Conservation (phyloP, 192 early-diverging fungal species). For the Linnemannia elongata region DNA sequence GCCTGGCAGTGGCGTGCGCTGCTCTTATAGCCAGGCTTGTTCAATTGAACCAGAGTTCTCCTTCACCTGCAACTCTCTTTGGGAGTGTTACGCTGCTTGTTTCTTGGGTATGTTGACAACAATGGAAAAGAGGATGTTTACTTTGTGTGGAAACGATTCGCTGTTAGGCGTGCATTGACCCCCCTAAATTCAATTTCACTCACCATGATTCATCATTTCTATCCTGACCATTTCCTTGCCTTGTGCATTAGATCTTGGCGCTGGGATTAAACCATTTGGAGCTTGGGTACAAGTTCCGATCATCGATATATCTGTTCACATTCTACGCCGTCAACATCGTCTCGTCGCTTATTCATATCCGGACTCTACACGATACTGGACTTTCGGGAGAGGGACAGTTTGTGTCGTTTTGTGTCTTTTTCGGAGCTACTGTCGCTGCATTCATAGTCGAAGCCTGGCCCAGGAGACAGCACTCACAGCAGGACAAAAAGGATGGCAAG, state of each 20-base stretch:
- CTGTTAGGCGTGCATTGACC: neutral
- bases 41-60: neutral
- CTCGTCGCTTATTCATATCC: slow-evolving; percentile 22
- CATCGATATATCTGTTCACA: slow-evolving; percentile 17
- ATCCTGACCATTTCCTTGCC: neutral
- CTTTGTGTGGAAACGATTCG: neutral
- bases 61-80: neutral
- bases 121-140: neutral
- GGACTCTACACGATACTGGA: slow-evolving; percentile 21
- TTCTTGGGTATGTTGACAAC: slow-evolving; percentile 21
- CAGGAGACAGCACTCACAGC: neutral
- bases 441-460: slow-evolving; percentile 34
- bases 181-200: neutral
- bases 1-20: neutral
- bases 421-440: slow-evolving; percentile 6
- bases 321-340: slow-evolving; percentile 19
- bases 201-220: no score
- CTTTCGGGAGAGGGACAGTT: slow-evolving; percentile 12
- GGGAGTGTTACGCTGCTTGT: neutral
- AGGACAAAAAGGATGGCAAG: neutral
- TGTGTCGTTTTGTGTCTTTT: slow-evolving; percentile 37
- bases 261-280: slow-evolving; percentile 14
- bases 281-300: slow-evolving; percentile 7
- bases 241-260: slow-evolving; percentile 10
- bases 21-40: slow-evolving; percentile 17